Evolutionary conservation across 208 protist species (phyloP).

Genomic region (Leishmania gerbilli): DNA sequence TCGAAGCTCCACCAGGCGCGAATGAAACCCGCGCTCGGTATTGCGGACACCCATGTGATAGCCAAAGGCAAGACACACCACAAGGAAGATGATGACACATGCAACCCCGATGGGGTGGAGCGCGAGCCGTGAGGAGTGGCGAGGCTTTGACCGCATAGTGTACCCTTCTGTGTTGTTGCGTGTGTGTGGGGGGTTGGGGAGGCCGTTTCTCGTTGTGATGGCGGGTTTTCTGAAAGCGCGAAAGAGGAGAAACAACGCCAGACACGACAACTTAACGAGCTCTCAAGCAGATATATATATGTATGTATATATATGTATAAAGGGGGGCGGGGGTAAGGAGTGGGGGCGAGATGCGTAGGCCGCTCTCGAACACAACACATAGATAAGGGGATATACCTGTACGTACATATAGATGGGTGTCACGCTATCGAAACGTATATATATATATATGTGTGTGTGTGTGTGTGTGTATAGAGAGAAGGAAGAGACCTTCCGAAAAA

Average conservation of each 20-base stretch:
- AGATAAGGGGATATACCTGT: too few species aligned
- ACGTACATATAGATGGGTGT: too few species aligned
- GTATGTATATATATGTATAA: too few species aligned
- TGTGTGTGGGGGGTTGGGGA: neutral
- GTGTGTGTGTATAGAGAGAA: too few species aligned
- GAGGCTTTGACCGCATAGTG: slow-evolving; percentile 4
- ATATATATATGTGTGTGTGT: too few species aligned
- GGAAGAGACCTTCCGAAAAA: too few species aligned
- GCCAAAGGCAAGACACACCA: slow-evolving; percentile 38
- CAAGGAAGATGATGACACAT: slow-evolving; percentile 22
- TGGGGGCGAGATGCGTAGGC: neutral
- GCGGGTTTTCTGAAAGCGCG: neutral
- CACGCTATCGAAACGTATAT: too few species aligned
- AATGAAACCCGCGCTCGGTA: slow-evolving; percentile 16
- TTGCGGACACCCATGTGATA: slow-evolving; percentile 40
- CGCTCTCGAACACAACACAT: too few species aligned
- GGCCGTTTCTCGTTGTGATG: neutral
- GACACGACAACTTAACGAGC: neutral
- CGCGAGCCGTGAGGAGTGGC: slow-evolving; percentile 3
- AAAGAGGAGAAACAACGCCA: neutral
- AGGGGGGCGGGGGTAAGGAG: neutral
- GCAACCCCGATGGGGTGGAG: slow-evolving; percentile 42
- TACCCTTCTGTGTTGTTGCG: neutral
- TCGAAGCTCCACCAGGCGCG: neutral
- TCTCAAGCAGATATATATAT: neutral